Evolutionary conservation across 2,329 filamentous ascomycete species (phyloP).

Genomic region (Fusarium longipes): DNA sequence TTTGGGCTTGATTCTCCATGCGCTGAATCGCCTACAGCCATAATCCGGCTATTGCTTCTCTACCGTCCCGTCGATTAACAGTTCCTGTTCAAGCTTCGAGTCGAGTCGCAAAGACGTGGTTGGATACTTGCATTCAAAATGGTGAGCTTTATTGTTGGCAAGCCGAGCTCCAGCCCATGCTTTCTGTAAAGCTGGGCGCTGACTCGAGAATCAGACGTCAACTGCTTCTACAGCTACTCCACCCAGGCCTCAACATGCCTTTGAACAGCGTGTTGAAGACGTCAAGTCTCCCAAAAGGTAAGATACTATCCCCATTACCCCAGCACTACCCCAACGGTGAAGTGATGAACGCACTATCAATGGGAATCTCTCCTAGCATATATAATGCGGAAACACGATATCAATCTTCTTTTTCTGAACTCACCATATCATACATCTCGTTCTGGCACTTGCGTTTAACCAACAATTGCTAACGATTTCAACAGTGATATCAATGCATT

Average conservation of each 20-base stretch:
- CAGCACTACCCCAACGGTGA: conserved; percentile 39
- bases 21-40: conserved; percentile 41
- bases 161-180: conserved; percentile 21
- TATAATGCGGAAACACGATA: conserved; percentile 86
- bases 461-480: conserved; percentile 44
- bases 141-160: conserved; percentile 37
- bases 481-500: conserved; percentile 91
- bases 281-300: conserved; percentile 92
- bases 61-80: conserved; percentile 16
- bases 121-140: conserved; percentile 32
- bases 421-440: conserved; percentile 13
- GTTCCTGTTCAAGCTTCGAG: conserved; percentile 27
- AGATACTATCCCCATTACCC: conserved; percentile 51
- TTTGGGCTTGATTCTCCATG: conserved; percentile 37
- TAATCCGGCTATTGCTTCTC: conserved; percentile 34
- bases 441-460: conserved; percentile 1
- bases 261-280: conserved; percentile 84
- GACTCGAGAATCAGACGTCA: conserved; percentile 65
- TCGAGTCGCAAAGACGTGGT: conserved; percentile 16
- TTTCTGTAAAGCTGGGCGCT: conserved; percentile 28
- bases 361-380: conserved; percentile 99
- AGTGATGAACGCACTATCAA: conserved; percentile 90
- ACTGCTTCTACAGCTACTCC: conserved; percentile 79
- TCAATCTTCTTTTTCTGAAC: conserved; percentile 72
- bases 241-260: conserved; percentile 69